Evolutionary conservation across 345 rosid species (phyloP).

Genomic region (Sonneratia caseolaris): DNA sequence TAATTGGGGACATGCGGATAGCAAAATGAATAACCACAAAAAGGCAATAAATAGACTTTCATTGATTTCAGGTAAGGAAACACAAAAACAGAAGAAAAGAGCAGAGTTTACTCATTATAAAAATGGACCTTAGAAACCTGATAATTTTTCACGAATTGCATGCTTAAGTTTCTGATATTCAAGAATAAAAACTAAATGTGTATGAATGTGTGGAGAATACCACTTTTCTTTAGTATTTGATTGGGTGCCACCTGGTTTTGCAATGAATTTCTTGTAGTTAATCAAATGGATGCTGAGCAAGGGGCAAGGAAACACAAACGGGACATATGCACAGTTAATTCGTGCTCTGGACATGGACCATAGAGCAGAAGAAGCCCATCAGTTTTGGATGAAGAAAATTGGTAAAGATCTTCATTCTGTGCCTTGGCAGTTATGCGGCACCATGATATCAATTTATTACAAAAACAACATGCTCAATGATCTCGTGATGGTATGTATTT

Average conservation of each 20-base stretch:
- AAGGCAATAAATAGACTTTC: not conserved
- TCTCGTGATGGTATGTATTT: constrained; percentile 52
- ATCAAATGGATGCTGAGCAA: constrained; percentile 98
- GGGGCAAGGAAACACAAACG: constrained; percentile 90
- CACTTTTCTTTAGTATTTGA: not conserved
- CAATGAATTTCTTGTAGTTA: constrained; percentile 33
- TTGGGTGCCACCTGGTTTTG: constrained; percentile 1
- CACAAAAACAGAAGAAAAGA: not conserved
- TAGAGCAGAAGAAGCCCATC: constrained; percentile 83
- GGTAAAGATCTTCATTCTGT: constrained; percentile 76
- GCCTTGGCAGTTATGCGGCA: constrained; percentile 75
- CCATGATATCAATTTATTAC: constrained; percentile 69
- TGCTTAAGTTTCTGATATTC: not conserved
- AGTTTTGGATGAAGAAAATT: constrained; percentile 66
- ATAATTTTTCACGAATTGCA: not conserved
- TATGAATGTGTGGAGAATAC: not conserved
- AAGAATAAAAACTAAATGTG: not conserved
- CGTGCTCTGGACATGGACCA: constrained; percentile 84
- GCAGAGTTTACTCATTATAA: too few relatives aligned
- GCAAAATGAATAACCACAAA: not conserved
- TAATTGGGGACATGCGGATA: not conserved
- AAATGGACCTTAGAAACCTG: not conserved
- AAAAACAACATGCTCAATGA: constrained; percentile 72
- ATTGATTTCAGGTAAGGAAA: not conserved
- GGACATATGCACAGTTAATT: constrained; percentile 60